These are phyloP conservation scores for Cyanidiococcus yangmingshanensis DNA, from an alignment of 23 red algal species.

Conservation along the genomic window DNA sequence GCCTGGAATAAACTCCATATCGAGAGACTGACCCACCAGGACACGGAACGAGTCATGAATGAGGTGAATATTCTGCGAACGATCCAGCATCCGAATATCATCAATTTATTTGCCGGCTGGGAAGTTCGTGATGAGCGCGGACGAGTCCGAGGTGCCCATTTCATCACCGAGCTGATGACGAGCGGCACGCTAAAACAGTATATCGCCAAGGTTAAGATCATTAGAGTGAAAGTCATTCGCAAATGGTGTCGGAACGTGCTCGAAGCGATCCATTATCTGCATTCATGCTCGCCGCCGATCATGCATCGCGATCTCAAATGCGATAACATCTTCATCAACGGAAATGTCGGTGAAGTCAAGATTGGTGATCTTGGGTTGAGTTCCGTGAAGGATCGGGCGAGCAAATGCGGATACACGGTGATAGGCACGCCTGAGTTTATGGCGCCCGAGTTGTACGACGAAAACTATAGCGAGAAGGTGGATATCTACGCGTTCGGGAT, in stretches of 20 bases:
- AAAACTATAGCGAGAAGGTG: conserved; percentile 92
- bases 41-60: conserved; percentile 70
- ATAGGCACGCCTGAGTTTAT: conserved; percentile 99
- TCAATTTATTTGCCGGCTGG: conserved; percentile 75
- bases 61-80: conserved; percentile 71
- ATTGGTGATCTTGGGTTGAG: conserved; percentile 94
- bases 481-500: conserved; percentile 99
- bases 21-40: conserved; percentile 60
- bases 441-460: conserved; percentile 98
- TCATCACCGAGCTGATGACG: conserved; percentile 99
- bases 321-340: conserved; percentile 99
- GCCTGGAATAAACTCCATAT: conserved; percentile 98
- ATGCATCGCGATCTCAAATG: conserved; percentile 99
- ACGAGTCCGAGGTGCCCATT: conserved; percentile 46
- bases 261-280: conserved; percentile 89
- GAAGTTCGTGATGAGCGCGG: conserved; percentile 34
- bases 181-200: conserved; percentile 93
- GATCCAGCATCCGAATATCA: conserved; percentile 89
- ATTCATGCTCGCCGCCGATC: conserved; percentile 68
- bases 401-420: conserved; percentile 46
- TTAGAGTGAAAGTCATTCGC: conserved; percentile 93
- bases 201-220: conserved; percentile 61
- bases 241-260: conserved; percentile 89
- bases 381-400: conserved; percentile 56
- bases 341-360: conserved; percentile 91